Evolutionary conservation across 805 yeast species (phyloP).

Genomic region (Lipomyces spencermartinsiae): DNA sequence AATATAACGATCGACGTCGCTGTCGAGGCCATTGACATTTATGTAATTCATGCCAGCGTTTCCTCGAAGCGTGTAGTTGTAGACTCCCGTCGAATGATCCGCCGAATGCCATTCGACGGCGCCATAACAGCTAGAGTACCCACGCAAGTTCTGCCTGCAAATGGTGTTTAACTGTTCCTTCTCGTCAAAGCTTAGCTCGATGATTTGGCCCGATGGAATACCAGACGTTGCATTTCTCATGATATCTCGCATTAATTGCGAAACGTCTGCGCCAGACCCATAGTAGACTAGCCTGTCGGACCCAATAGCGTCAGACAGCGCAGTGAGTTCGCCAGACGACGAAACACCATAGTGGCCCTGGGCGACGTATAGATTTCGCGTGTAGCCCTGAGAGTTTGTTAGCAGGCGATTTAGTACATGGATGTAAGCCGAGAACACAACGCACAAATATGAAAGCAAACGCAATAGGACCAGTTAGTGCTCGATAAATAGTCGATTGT

Average conservation of each 20-base stretch:
- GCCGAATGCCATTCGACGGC: constrained; percentile 45
- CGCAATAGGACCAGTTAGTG: constrained; percentile 39
- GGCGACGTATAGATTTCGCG: constrained; percentile 15
- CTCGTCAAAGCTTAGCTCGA: constrained; percentile 20
- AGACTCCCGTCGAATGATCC: constrained; percentile 37
- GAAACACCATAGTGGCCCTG: constrained; percentile 43
- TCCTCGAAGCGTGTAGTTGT: constrained; percentile 46
- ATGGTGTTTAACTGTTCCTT: constrained; percentile 16
- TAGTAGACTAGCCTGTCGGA: constrained; percentile 39
- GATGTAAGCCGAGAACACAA: neutral
- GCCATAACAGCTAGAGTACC: constrained; percentile 44
- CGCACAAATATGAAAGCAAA: constrained; percentile 22
- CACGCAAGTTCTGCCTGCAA: constrained; percentile 43
- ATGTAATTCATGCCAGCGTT: constrained; percentile 42
- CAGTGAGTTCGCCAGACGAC: constrained; percentile 36
- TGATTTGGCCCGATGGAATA: constrained; percentile 40
- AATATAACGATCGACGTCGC: constrained; percentile 42
- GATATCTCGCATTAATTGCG: constrained; percentile 40
- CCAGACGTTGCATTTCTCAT: constrained; percentile 42
- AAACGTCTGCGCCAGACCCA: neutral
- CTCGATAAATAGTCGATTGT: constrained; percentile 41
- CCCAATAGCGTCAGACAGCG: constrained; percentile 39
- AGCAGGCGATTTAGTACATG: neutral
- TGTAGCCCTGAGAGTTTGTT: constrained; percentile 10
- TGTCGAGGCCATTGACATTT: constrained; percentile 37